phyloP scores from a whole-genome alignment of 2,329 filamentous ascomycete species.

The Lachnellula subtilissima region DNA sequence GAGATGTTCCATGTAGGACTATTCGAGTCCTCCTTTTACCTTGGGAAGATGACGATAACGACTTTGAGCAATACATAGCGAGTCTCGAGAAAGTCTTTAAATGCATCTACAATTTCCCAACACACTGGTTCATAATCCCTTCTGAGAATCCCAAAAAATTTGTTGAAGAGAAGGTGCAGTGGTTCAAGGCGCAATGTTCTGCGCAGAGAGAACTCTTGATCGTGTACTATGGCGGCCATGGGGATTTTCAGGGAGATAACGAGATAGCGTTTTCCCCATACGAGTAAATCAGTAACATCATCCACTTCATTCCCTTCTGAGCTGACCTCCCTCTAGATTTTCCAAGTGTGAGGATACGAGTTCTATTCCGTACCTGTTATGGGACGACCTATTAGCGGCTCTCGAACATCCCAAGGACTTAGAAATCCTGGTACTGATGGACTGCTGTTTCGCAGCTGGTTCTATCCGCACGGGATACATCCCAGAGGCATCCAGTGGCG shows the following conservation, averaged over 20 bases:
- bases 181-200: not conserved
- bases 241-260: not conserved
- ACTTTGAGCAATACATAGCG: not conserved
- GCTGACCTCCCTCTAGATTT: not conserved
- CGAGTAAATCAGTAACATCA: not conserved
- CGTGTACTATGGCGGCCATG: not conserved
- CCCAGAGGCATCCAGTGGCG: not conserved
- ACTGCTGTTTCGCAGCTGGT: not conserved
- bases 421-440: not conserved
- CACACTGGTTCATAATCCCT: not conserved
- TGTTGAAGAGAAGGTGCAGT: not conserved
- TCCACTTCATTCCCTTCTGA: not conserved
- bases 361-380: not conserved
- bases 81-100: not conserved
- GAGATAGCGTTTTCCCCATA: not conserved
- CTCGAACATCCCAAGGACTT: not conserved
- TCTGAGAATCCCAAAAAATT: not conserved
- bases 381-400: not conserved
- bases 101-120: not conserved
- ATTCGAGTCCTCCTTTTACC: not conserved
- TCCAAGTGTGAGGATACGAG: not conserved
- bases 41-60: not conserved
- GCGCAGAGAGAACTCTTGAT: not conserved
- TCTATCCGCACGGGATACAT: not conserved
- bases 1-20: not conserved